A percentile compares a stretch with the other conserved stretches of the same genome.
phyloP scores from a whole-genome alignment of 495 filamentous ascomycete genomes.

The Pyrenopolyporus hunteri region DNA sequence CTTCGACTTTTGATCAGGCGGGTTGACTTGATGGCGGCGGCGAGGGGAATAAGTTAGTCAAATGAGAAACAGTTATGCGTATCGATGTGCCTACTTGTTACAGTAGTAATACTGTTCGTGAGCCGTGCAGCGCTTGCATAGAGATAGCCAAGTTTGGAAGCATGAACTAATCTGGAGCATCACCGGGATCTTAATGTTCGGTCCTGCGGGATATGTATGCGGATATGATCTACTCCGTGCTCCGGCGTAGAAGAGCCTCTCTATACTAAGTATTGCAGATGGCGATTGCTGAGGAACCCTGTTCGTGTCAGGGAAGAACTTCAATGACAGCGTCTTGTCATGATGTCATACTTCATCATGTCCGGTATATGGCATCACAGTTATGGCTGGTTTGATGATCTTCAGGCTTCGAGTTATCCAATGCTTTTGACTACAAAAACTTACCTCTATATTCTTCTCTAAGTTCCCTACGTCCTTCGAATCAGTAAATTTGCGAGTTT shows the following conservation, averaged over 20 bases:
- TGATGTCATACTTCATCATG: slow-evolving; percentile 41
- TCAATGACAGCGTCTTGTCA: slow-evolving; percentile 9
- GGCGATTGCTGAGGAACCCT: slow-evolving; percentile 13
- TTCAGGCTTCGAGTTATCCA: neutral
- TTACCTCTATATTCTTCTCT: neutral
- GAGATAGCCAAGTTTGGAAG: neutral
- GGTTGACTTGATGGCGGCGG: no score
- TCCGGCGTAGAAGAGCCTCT: slow-evolving; percentile 17
- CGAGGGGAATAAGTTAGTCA: no score
- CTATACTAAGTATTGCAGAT: neutral
- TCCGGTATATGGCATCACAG: slow-evolving; percentile 35
- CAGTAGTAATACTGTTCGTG: no score
- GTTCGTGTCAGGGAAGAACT: slow-evolving; percentile 1
- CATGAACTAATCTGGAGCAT: neutral
- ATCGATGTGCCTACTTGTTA: no score
- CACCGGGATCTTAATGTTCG: neutral
- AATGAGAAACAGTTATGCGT: no score
- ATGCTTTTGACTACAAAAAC: slow-evolving; percentile 14
- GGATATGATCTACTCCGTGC: neutral
- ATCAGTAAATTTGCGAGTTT: neutral
- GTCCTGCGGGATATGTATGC: neutral
- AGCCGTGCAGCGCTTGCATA: no score
- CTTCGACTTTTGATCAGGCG: no score
- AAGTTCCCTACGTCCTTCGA: neutral
- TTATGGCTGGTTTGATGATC: slow-evolving; percentile 2